phyloP scores from a whole-genome alignment of 2,329 filamentous ascomycete genomes.

The Fusarium staphyleae region DNA sequence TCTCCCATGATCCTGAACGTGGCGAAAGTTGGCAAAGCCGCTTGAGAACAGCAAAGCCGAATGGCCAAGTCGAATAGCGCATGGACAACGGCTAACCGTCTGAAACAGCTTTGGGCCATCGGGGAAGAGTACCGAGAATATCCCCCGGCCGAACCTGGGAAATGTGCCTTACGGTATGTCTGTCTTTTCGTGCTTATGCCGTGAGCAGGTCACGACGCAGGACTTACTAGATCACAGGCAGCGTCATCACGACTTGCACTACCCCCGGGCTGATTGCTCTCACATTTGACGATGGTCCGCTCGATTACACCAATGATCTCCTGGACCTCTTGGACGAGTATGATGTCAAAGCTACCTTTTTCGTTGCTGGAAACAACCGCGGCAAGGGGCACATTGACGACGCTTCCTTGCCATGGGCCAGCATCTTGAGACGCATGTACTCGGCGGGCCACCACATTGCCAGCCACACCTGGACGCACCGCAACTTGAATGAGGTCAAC shows the following conservation, averaged over 20 bases:
- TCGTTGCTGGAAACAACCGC: conserved; percentile 52
- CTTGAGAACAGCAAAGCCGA: not conserved
- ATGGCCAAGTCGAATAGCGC: not conserved
- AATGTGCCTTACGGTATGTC: conserved; percentile 49
- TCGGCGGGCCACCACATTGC: conserved; percentile 55
- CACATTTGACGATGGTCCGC: conserved; percentile 58
- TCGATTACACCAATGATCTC: conserved; percentile 50
- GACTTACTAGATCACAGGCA: conserved; percentile 40
- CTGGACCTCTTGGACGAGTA: conserved; percentile 48
- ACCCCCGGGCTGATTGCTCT: conserved; percentile 50
- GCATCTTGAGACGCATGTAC: conserved; percentile 52
- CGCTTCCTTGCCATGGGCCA: conserved; percentile 43
- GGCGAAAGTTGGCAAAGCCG: not conserved
- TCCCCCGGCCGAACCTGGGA: conserved; percentile 45
- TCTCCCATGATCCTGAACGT: not conserved
- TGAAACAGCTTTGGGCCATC: conserved; percentile 43
- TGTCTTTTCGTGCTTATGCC: not conserved
- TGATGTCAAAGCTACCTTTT: conserved; percentile 50
- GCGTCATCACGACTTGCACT: conserved; percentile 47
- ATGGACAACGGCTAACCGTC: conserved; percentile 17
- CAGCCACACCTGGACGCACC: conserved; percentile 58
- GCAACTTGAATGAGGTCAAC: conserved; percentile 49
- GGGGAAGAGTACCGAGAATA: conserved; percentile 43
- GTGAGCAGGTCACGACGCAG: conserved; percentile 11
- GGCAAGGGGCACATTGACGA: conserved; percentile 53